Conservation (phyloP, 257 asterid genomes). For the Ilex asprella region DNA sequence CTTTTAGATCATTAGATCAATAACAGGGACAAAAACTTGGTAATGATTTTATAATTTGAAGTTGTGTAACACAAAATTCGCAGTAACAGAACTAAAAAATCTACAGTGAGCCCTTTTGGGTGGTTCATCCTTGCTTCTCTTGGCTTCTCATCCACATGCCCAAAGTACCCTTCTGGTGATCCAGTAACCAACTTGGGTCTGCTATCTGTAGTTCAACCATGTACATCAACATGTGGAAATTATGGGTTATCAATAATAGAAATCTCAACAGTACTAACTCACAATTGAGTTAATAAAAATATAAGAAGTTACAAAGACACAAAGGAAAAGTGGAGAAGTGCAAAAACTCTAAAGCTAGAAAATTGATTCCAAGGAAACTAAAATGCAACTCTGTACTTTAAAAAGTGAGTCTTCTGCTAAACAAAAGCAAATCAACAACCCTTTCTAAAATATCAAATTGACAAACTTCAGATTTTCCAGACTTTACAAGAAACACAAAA, state of each 20-base stretch:
- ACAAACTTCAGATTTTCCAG: background rate
- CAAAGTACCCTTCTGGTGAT: conserved; percentile 82
- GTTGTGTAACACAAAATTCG: too few relatives aligned
- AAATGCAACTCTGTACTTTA: background rate
- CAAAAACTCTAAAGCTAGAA: background rate
- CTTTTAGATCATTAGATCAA: too few relatives aligned
- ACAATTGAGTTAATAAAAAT: too few relatives aligned
- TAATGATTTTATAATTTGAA: too few relatives aligned
- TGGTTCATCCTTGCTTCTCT: conserved; percentile 86
- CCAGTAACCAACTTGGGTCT: conserved; percentile 84
- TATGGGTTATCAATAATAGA: too few relatives aligned
- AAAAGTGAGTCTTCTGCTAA: background rate
- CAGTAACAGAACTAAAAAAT: too few relatives aligned
- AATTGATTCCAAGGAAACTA: background rate
- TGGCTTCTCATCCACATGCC: conserved; percentile 89
- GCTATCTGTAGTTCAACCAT: conserved; percentile 54
- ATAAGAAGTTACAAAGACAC: too few relatives aligned
- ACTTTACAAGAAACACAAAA: too few relatives aligned
- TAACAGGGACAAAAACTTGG: too few relatives aligned
- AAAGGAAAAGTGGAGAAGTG: too few relatives aligned
- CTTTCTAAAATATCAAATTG: background rate
- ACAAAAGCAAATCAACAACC: background rate
- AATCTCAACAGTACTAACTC: too few relatives aligned
- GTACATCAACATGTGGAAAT: background rate
- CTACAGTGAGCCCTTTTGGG: conserved; percentile 83